Conservation (phyloP, 768 basidiomycete species). For the Trametes coccinea region DNA sequence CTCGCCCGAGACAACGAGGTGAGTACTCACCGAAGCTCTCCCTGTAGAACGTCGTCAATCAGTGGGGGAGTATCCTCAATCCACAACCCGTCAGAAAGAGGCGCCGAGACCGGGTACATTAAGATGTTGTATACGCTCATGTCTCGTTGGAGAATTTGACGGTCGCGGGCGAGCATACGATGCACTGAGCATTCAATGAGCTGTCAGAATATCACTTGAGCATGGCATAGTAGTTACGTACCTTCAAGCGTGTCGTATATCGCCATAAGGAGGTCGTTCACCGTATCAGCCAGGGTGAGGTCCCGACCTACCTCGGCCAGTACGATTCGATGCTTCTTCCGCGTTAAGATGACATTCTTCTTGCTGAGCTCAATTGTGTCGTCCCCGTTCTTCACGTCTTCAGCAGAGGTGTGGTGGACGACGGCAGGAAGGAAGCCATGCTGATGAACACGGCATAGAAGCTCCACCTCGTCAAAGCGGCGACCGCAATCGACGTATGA, state of each 20-base stretch:
- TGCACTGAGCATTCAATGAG: neutral
- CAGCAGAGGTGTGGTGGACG: neutral
- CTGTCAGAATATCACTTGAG: neutral
- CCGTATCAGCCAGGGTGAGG: neutral
- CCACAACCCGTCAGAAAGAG: neutral
- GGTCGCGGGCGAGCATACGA: neutral
- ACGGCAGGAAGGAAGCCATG: neutral
- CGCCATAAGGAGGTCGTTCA: neutral
- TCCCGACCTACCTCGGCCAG: neutral
- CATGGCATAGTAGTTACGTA: neutral
- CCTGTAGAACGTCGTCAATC: neutral
- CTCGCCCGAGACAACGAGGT: neutral
- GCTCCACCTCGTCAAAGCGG: neutral
- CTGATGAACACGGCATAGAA: no score
- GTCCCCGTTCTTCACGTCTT: neutral
- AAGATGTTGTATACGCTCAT: neutral
- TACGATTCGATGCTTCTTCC: neutral
- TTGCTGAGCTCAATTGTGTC: neutral
- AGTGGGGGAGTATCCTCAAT: neutral
- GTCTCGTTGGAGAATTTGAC: neutral
- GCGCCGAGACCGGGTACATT: neutral
- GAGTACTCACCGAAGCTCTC: neutral
- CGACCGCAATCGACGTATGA: neutral
- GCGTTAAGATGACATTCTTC: neutral
- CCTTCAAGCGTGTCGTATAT: neutral